Conservation (phyloP, 1,284 basidiomycete genomes). For the Fomitopsis pinicola region DNA sequence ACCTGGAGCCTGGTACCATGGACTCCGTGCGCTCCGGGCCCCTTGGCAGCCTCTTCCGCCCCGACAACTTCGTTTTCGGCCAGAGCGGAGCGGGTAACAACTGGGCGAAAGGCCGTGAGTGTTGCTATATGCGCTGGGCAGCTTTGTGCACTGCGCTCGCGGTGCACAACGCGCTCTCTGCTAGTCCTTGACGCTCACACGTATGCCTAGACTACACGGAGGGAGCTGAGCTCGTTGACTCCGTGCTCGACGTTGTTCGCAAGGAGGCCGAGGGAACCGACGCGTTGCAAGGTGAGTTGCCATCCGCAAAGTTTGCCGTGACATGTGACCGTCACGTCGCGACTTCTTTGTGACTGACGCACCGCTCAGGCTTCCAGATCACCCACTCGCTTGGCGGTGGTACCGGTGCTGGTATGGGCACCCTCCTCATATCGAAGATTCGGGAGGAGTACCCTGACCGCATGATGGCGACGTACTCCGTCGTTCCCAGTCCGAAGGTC, state of each 20-base stretch:
- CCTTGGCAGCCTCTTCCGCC: conserved; percentile 85
- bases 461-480: conserved; percentile 97
- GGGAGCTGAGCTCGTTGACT: conserved; percentile 94
- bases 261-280: conserved; percentile 91
- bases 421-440: conserved; percentile 87
- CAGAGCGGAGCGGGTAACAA: conserved; percentile 94
- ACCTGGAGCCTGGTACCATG: conserved; percentile 97
- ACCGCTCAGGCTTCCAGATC: conserved; percentile 81
- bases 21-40: conserved; percentile 88
- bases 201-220: conserved; percentile 77
- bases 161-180: not conserved
- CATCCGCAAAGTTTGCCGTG: conserved; percentile 4
- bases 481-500: conserved; percentile 93
- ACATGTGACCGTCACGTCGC: conserved; percentile 15
- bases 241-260: conserved; percentile 86
- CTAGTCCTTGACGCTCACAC: not conserved
- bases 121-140: not conserved
- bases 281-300: conserved; percentile 75
- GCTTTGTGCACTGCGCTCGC: not conserved
- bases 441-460: conserved; percentile 93
- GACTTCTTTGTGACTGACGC: conserved; percentile 12
- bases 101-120: conserved; percentile 92
- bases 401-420: conserved; percentile 92
- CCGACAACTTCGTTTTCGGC: conserved; percentile 93
- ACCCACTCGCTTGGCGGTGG: conserved; percentile 97